Evolutionary conservation across 2,329 filamentous ascomycete genomes (phyloP).

Genomic region (Furcasterigmium furcatum): DNA sequence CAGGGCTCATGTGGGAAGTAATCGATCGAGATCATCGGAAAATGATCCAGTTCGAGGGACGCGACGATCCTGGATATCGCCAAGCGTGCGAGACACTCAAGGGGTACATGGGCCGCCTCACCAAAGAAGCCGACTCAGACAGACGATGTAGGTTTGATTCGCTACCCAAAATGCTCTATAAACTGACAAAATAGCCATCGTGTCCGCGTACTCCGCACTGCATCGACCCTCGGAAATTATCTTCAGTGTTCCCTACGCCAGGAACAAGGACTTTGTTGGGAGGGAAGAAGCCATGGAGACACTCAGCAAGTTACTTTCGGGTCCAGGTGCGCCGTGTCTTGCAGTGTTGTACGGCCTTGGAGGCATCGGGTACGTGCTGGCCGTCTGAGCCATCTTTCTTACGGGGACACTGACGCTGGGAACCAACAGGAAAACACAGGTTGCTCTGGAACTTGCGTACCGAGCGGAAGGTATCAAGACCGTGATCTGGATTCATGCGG

Average conservation of each 20-base stretch:
- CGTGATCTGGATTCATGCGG: constrained; percentile 1
- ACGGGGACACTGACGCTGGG: background rate
- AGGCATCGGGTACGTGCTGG: background rate
- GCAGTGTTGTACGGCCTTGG: background rate
- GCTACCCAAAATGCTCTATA: background rate
- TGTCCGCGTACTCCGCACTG: constrained; percentile 1
- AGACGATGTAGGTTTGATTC: background rate
- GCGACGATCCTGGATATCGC: background rate
- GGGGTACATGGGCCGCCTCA: background rate
- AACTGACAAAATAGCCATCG: background rate
- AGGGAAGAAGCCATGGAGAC: background rate
- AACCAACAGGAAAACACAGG: background rate
- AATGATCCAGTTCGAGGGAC: constrained; percentile 1
- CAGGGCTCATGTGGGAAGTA: constrained; percentile 1
- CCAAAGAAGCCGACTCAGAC: background rate
- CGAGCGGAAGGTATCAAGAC: background rate
- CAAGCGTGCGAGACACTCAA: background rate
- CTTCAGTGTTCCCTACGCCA: background rate
- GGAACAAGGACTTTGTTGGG: constrained; percentile 1
- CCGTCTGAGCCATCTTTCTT: background rate
- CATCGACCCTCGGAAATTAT: constrained; percentile 1
- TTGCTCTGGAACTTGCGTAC: background rate
- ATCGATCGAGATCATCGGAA: constrained; percentile 1
- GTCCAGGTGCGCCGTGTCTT: background rate
- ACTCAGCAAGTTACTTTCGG: background rate